Evolutionary conservation across 257 asterid genomes (phyloP).

Genomic region (Ilex asprella): DNA sequence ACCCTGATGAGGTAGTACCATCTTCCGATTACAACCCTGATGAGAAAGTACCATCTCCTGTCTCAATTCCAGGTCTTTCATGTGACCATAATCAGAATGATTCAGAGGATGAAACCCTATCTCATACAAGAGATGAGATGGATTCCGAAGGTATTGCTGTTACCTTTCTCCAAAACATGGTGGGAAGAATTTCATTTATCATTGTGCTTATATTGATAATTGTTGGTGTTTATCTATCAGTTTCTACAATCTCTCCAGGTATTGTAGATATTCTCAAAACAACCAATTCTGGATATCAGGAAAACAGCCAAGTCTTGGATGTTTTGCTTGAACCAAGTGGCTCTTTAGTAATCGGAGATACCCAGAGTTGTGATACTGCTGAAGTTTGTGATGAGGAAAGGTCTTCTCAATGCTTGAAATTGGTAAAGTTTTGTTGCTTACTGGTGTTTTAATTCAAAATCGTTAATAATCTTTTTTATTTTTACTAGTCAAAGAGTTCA

Average conservation of each 20-base stretch:
- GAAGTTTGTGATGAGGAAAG: slow-evolving; percentile 33
- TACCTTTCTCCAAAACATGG: background rate
- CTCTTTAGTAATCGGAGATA: slow-evolving; percentile 23
- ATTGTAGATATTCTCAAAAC: slow-evolving; percentile 32
- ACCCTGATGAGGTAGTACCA: slow-evolving; percentile 27
- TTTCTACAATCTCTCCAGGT: slow-evolving; percentile 14
- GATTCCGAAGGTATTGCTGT: slow-evolving; percentile 39
- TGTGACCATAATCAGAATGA: slow-evolving; percentile 19
- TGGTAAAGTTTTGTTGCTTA: slow-evolving; percentile 29
- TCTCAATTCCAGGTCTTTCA: slow-evolving; percentile 14
- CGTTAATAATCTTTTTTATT: background rate
- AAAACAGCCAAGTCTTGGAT: slow-evolving; percentile 25
- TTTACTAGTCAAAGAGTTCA: no score
- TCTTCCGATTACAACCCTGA: slow-evolving; percentile 18
- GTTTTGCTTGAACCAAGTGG: slow-evolving; percentile 17
- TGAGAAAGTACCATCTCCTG: slow-evolving; percentile 28
- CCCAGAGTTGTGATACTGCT: slow-evolving; percentile 21
- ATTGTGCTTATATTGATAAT: slow-evolving; percentile 13
- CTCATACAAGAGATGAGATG: slow-evolving; percentile 18
- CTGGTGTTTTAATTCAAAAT: slow-evolving; percentile 8
- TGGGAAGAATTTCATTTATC: background rate
- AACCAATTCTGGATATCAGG: slow-evolving; percentile 17
- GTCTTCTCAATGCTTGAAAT: slow-evolving; percentile 15
- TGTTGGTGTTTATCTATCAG: background rate
- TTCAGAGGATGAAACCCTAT: slow-evolving; percentile 22